Percentiles rank a stretch among this genome's conserved stretches.
phyloP scores from a whole-genome alignment of 129 eudicot genomes.

The Saposhnikovia divaricata region DNA sequence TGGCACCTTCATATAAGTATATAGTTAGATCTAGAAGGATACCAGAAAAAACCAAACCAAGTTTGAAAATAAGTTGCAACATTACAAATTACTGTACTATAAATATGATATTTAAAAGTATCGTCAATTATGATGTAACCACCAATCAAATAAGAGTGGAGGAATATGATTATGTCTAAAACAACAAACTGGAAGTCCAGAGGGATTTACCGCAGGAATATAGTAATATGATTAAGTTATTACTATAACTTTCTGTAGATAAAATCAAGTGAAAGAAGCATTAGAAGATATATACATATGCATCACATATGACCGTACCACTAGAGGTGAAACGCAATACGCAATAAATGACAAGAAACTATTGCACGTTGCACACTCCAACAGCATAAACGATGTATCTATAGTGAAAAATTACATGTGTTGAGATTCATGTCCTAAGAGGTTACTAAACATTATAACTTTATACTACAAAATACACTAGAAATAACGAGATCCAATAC shows the following conservation, averaged over 20 bases:
- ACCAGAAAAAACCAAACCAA: neutral
- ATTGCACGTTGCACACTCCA: neutral
- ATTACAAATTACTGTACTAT: neutral
- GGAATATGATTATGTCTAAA: neutral
- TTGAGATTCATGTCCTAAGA: neutral
- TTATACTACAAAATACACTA: neutral
- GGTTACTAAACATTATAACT: neutral
- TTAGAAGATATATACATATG: neutral
- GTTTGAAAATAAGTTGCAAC: neutral
- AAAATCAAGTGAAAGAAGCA: neutral
- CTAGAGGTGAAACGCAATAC: neutral
- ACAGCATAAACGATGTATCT: too few species aligned
- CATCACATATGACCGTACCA: neutral
- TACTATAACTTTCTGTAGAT: neutral
- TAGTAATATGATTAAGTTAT: too few species aligned
- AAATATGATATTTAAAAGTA: neutral
- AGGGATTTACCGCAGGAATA: neutral
- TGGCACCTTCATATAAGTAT: slow-evolving; percentile 61
- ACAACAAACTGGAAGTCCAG: neutral
- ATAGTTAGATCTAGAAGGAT: neutral
- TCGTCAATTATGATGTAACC: neutral
- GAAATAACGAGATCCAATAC: neutral
- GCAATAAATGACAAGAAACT: neutral
- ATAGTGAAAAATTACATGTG: neutral
- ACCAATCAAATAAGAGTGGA: neutral